Base-by-base conservation (phyloP, 2,329 filamentous ascomycete species). In the Fragosphaeria purpurea region DNA sequence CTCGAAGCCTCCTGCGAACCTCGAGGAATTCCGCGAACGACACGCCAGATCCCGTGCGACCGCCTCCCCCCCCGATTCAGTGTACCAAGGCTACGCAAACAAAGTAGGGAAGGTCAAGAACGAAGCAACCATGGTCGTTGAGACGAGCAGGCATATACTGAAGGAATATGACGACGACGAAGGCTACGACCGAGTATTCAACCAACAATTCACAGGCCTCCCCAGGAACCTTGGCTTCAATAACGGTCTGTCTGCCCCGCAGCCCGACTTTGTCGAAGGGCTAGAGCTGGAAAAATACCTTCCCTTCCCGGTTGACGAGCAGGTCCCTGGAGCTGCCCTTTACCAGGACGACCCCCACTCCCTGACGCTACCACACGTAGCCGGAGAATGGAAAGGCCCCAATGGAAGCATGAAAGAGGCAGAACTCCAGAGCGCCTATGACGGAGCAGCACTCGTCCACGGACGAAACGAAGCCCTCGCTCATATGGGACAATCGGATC, bases 241-340 rank as follows among this genome's bases (percentile, higher is more conserved):
- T 45, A 53, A 60, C 44, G 50, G 50, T 22, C 51, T 63, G 8
- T 59, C 62, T 13, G 56, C 58, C 43, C 51, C 60, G 49, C 60
- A 62, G 50, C 61, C 62, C 50, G 60, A 61, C 52, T 60, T 60
- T 49, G 51, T 63, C 43, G 58, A 63, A 45, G 60, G 61, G 5
- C 54, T 59, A 30, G 50, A 53, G 30, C 51, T 56, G 46, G 6
- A 39, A 10, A 48, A 54, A 8, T 57, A 41, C 50, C 31, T 6
- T 10, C 55, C 53, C 1, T 54, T 57, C 30, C 53, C 52, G 1
- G 42, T 59, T 42, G 32, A 53, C 13, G 38, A 57, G 7, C 13
- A 50, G 1, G 10, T 59, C 30, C 12, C 10, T 2, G 56, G 56
- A 2, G 58, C 61, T 0, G 49, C 54, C 2, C 51, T 62, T 4